Evolutionary conservation across 2,329 filamentous ascomycete genomes (phyloP).

Genomic region (Diaporthe citri): DNA sequence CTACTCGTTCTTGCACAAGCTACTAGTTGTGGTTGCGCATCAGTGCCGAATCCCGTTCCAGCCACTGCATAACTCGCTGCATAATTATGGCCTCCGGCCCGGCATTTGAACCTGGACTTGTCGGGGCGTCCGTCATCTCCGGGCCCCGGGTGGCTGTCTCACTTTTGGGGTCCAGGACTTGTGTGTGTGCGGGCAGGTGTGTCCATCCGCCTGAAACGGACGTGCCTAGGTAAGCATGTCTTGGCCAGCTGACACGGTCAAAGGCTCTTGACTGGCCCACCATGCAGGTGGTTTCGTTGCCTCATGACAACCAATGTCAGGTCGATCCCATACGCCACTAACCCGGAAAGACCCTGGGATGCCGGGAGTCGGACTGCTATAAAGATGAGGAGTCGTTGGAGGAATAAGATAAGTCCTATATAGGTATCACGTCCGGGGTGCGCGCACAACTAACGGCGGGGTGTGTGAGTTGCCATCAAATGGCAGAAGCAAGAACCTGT

Average conservation of each 20-base stretch:
- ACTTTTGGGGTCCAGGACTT: neutral
- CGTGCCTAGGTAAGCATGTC: neutral
- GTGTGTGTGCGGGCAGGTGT: neutral
- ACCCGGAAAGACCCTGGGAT: neutral
- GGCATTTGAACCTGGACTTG: neutral
- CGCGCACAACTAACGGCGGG: neutral
- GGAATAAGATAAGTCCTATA: neutral
- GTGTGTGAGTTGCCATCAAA: neutral
- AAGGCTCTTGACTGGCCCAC: conserved; percentile 1
- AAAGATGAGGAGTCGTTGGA: neutral
- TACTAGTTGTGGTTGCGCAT: neutral
- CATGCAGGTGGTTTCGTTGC: neutral
- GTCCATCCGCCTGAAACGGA: neutral
- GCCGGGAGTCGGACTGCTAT: neutral
- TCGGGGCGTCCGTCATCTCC: neutral
- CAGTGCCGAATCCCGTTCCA: conserved; percentile 2
- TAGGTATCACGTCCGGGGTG: neutral
- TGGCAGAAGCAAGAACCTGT: neutral
- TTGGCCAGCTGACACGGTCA: conserved; percentile 1
- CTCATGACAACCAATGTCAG: neutral
- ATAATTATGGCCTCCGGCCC: conserved; percentile 9
- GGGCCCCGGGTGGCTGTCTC: neutral
- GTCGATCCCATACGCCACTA: neutral
- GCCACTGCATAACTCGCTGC: conserved; percentile 27
- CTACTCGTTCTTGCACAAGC: conserved; percentile 1